A percentile compares a stretch with the other conserved stretches of the same genome.
phyloP scores from a whole-genome alignment of 1,139 yeast species.

The Kodamaea derodonti region DNA sequence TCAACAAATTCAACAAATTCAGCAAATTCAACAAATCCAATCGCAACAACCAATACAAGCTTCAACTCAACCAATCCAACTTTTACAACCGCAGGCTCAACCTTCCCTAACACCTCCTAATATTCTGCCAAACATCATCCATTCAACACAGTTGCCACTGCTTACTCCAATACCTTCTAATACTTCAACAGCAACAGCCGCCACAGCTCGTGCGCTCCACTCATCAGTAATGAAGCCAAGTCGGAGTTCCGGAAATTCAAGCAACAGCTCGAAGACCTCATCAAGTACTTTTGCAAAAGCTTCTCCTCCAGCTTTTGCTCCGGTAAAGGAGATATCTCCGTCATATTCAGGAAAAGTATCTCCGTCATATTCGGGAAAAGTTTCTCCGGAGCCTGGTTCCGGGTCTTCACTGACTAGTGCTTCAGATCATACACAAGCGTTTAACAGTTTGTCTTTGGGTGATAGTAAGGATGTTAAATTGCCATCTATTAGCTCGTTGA shows the following conservation, averaged over 20 bases:
- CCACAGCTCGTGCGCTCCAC: slow-evolving; percentile 12
- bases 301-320: too few species aligned
- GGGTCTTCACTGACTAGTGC: slow-evolving; percentile 1
- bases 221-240: slow-evolving; percentile 5
- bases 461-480: slow-evolving; percentile 14
- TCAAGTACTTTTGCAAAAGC: slow-evolving; percentile 6
- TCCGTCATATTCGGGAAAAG: slow-evolving; percentile 9
- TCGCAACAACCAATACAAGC: slow-evolving; percentile 1
- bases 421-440: slow-evolving; percentile 11
- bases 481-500: slow-evolving; percentile 22
- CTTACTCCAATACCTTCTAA: slow-evolving; percentile 14
- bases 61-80: slow-evolving; percentile 2
- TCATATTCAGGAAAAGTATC: not conserved
- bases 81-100: slow-evolving; percentile 2
- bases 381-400: slow-evolving; percentile 6
- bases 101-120: slow-evolving; percentile 1
- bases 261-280: slow-evolving; percentile 1
- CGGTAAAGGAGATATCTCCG: slow-evolving; percentile 3
- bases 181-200: slow-evolving; percentile 12
- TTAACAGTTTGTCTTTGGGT: slow-evolving; percentile 13
- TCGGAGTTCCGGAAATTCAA: slow-evolving; percentile 1
- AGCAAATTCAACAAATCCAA: not conserved
- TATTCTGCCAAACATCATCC: slow-evolving; percentile 5
- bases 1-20: slow-evolving; percentile 2
- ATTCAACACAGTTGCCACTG: slow-evolving; percentile 7